A percentile compares a stretch with the other conserved stretches of the same genome.
Conservation (phyloP, 2,329 filamentous ascomycete species). For the Clarireedia sp. region DNA sequence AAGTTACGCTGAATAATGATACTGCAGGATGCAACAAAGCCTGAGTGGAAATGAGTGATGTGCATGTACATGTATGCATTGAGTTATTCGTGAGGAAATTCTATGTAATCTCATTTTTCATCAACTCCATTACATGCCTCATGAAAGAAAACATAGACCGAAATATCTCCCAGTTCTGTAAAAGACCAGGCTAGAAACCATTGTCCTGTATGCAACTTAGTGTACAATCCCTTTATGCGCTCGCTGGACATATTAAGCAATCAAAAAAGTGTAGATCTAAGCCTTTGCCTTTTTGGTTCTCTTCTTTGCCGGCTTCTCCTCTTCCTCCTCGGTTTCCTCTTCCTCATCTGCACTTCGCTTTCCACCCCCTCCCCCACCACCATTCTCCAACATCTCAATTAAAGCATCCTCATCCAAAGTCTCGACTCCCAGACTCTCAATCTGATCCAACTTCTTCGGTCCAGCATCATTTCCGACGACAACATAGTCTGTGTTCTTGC, state of each 20-base stretch:
- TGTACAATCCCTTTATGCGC: background rate
- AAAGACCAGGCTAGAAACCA: background rate
- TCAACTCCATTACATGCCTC: too few species aligned
- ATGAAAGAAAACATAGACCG: too few species aligned
- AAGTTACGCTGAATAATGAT: too few species aligned
- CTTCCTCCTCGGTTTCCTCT: constrained; percentile 16
- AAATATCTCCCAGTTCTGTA: background rate
- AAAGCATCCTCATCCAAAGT: constrained; percentile 17
- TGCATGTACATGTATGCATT: too few species aligned
- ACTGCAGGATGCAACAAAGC: too few species aligned
- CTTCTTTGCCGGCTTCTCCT: constrained; percentile 16
- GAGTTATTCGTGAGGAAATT: too few species aligned
- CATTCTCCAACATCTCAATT: constrained; percentile 14
- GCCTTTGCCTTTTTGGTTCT: constrained; percentile 11
- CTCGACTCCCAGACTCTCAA: constrained; percentile 13
- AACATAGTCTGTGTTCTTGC: constrained; percentile 19
- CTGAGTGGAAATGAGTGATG: too few species aligned
- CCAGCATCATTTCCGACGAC: constrained; percentile 22
- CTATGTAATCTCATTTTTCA: too few species aligned
- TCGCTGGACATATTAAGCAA: background rate
- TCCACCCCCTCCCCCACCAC: background rate
- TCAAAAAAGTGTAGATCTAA: background rate
- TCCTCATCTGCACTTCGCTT: background rate
- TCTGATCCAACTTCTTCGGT: constrained; percentile 22
- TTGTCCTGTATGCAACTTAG: background rate